Base-by-base conservation (phyloP, 148 eudicot species). In the Chenopodium quinoa region DNA sequence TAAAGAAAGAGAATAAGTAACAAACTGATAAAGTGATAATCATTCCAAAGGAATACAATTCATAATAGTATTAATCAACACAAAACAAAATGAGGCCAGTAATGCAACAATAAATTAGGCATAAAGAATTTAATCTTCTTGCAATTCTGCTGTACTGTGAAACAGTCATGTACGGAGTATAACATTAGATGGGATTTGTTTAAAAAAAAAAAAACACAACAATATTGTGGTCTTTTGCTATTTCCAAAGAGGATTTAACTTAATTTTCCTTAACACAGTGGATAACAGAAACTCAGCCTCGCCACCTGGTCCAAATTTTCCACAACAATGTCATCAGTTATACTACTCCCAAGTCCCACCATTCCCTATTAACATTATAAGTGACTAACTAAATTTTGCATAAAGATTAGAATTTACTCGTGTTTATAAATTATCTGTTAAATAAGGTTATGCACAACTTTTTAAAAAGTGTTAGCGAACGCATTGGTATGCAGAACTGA, bases 1-100 rank as follows among this genome's bases (percentile, higher is more conserved):
- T 46, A 75, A 67, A 70, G 66, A 78, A 62, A 63, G 66, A 62
- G 25, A 62, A 27, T 11, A 60, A 60, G 65, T 62, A 19, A 62
- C 27, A n/a, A 62, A 56, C 62, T 58, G 52, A 75, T 22, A 14
- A 58, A 40, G 44, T 40, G 44, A 40, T 4, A 40, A 40, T 75
- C 64, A 66, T 65, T 27, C 8, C 65, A 77, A 44, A 77, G 70
- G n/a, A 23, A 67, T 40, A 52, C 3, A 23, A 79, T 25, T 14
- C 14, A 14, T 71, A 76, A 63, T 10, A 77, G 37, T 16, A 64
- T 1, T 44, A 40, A 40, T 64, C 19, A 64, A 77, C 32, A 64
- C 60, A 44, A 58, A 65, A 44, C n/a, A 44, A 37, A 7, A 22
- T 8, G 46, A 7, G 65, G 80, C 47, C 62, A 78, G 14, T n/a